Conservation (phyloP, 2,329 filamentous ascomycete genomes). For the Fonsecaea pedrosoi region DNA sequence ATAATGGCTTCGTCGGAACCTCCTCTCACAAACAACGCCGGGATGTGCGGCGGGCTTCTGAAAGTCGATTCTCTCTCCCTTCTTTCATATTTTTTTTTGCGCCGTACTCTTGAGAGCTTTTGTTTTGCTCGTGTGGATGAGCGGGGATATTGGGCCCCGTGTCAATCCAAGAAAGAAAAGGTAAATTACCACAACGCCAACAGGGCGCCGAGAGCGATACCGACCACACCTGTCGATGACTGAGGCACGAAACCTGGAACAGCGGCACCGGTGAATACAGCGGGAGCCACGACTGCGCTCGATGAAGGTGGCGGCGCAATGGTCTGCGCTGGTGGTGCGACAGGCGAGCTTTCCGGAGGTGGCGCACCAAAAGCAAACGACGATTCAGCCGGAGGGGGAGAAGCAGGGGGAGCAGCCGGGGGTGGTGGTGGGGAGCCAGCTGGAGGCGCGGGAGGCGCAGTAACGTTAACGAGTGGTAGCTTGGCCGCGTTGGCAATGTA, state of each 20-base stretch:
- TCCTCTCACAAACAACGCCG: neutral
- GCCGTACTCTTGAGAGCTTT: neutral
- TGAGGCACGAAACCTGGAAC: conserved; percentile 22
- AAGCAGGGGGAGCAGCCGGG: neutral
- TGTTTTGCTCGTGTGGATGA: neutral
- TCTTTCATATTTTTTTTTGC: neutral
- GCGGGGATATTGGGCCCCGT: conserved; percentile 4
- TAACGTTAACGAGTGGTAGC: conserved; percentile 25
- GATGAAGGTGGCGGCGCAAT: conserved; percentile 14
- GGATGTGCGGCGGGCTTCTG: neutral
- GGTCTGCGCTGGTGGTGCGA: conserved; percentile 13
- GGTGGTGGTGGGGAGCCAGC: conserved; percentile 17
- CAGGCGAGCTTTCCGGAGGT: conserved; percentile 18
- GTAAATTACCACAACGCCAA: conserved; percentile 35
- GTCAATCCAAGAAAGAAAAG: neutral
- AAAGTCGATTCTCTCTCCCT: neutral
- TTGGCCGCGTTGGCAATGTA: conserved; percentile 37
- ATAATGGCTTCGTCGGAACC: too few relatives aligned
- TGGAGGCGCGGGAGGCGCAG: conserved; percentile 11
- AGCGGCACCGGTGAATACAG: conserved; percentile 37
- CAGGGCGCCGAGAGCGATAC: conserved; percentile 31
- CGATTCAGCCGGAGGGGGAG: conserved; percentile 10
- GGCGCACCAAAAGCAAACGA: conserved; percentile 16
- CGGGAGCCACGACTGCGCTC: conserved; percentile 26
- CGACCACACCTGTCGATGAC: conserved; percentile 24